A percentile compares a stretch with the other conserved stretches of the same genome.
phyloP scores from a whole-genome alignment of 1,139 yeast genomes.

The Blastobotrys proliferans region DNA sequence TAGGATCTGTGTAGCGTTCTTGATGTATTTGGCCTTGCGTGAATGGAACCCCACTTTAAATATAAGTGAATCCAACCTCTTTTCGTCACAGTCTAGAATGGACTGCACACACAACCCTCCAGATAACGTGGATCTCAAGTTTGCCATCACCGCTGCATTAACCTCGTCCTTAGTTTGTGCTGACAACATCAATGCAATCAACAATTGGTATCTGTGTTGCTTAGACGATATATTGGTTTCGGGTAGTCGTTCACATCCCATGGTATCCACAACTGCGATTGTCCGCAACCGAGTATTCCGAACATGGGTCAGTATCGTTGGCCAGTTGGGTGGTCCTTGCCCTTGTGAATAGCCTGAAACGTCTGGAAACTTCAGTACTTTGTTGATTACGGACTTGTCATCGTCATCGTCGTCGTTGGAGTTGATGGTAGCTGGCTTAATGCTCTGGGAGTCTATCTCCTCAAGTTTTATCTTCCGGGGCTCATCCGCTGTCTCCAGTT shows the following conservation, averaged over 20 bases:
- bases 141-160: conserved; percentile 67
- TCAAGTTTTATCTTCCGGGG: no score
- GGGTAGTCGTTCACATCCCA: conserved; percentile 84
- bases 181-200: conserved; percentile 79
- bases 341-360: conserved; percentile 4
- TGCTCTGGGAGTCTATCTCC: no score
- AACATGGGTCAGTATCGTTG: conserved; percentile 54
- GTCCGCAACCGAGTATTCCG: conserved; percentile 61
- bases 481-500: no score
- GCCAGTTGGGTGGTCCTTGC: conserved; percentile 28
- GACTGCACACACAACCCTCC: conserved; percentile 36
- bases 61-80: conserved; percentile 60
- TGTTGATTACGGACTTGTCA: not conserved
- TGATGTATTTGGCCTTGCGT: conserved; percentile 69
- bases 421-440: no score
- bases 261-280: conserved; percentile 78
- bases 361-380: conserved; percentile 10
- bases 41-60: conserved; percentile 83
- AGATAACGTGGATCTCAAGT: conserved; percentile 43
- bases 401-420: not conserved
- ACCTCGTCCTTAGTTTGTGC: conserved; percentile 92
- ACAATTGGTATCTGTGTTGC: conserved; percentile 63
- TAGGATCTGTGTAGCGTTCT: conserved; percentile 55
- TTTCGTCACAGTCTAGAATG: conserved; percentile 50
- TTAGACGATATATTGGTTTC: conserved; percentile 31